Percentiles rank a stretch among this genome's conserved stretches.
phyloP scores from a whole-genome alignment of 129 eudicot genomes.

The Flaveria robusta region DNA sequence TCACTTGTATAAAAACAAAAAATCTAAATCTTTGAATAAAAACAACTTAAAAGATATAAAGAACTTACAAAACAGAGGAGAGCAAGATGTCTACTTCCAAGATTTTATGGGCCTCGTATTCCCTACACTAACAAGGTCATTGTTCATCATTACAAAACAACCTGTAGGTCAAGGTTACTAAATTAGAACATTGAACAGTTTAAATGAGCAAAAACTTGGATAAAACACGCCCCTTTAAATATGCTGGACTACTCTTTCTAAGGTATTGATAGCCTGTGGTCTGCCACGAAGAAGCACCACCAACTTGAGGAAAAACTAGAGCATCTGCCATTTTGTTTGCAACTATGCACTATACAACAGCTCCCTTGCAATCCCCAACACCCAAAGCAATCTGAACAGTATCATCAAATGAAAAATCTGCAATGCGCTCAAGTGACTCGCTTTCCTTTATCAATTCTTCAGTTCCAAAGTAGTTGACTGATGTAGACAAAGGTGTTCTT shows the following conservation, averaged over 20 bases:
- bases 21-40: too few relatives aligned
- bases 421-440: constrained; percentile 52
- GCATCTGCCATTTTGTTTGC: constrained; percentile 94
- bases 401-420: constrained; percentile 73
- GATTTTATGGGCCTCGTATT: constrained; percentile 78
- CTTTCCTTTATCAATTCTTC: constrained; percentile 43
- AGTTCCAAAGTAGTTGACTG: constrained; percentile 47
- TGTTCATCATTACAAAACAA: constrained; percentile 55
- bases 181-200: neutral
- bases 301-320: constrained; percentile 88
- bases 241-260: constrained; percentile 62
- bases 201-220: neutral
- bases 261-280: constrained; percentile 81
- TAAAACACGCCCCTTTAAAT: constrained; percentile 57
- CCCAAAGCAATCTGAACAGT: constrained; percentile 91
- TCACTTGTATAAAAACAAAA: too few relatives aligned
- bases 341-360: constrained; percentile 81
- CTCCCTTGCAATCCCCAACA: constrained; percentile 92
- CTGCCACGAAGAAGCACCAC: constrained; percentile 80
- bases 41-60: neutral
- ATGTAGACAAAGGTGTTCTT: constrained; percentile 1
- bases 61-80: constrained; percentile 87
- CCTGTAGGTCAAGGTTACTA: constrained; percentile 42
- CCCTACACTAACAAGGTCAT: constrained; percentile 65
- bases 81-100: constrained; percentile 93